Evolutionary conservation across 306 rosid genomes (phyloP), one percentile per base, ranked within the genome.

Genomic region (Glycine tomentella): DNA sequence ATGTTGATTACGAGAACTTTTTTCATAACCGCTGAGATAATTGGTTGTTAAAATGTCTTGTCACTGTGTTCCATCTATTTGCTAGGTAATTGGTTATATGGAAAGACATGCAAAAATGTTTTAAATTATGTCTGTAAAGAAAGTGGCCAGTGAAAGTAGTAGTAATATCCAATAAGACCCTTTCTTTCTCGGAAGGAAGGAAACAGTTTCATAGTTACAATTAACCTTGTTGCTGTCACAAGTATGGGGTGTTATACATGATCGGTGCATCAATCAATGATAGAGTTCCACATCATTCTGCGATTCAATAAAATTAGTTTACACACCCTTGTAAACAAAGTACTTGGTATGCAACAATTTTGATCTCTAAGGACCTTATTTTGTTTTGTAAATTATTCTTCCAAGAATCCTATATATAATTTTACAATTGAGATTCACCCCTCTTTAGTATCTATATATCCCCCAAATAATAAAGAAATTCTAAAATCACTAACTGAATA

Each of bases 381-480:
- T 31, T 55, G 15, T 20, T 80, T 42, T 56, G 82, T 84, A 74
- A 53, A 36, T 67, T 76, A 48, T 67, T 83, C 61, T 80, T 61
- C 82, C 82, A 67, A 80, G 68, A 73, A 80, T 74, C 65, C 78
- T 81, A 79, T 83, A 76, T 81, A 79, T 83, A 76, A 81, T 82
- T 87, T 79, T 90, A 90, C 89, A 82, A 64, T 81, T 86, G 77
- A 64, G 40, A 53, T 72, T 63, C 51, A 20, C 59, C 75, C 73
- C 84, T 69, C 64, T 59, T 80, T 72, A 73, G 73, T 25, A 25
- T 25, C 31, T 77, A 74, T 74, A 67, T 72, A 61, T 65, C 78
- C 59, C 74, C 81, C 58, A 71, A 87, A 81, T n/a, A 75, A 75
- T 52, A 25, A 72, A 75, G 75, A 57, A 79, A 59, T 4, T 59